Base-by-base conservation (phyloP, 805 yeast genomes). In the Candida parachauliodes region DNA sequence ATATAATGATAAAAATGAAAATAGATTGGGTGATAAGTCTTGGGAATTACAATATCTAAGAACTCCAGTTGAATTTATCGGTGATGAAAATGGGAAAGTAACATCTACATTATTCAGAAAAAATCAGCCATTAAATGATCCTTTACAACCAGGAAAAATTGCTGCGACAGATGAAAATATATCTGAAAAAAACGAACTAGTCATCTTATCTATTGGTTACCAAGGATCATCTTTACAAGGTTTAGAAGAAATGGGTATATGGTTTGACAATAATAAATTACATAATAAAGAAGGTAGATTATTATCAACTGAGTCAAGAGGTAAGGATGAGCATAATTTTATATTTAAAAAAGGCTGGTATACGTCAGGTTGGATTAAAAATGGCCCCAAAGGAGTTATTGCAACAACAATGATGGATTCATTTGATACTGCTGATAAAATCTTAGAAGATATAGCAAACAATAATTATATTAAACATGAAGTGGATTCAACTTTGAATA, bases 401-500 rank as follows among this genome's bases (percentile, higher is more conserved):
- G 94, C 95, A 12, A 73, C 86, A 10, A 88, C 98, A 0, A 85
- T 91, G 83, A 74, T 82, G 72, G 88, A 84, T 42, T 77, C 96
- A 1, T 81, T 81, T 45, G 74, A 77, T 7, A 81, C 91, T 0
- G 91, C 88, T 0, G 86, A 79, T 19, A 62, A 70, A 9, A 68
- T 93, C 0, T 51, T 79, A 12, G 64, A 70, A 25, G 95, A 88
- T 49, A 59, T 73, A 17, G 42, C 60, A n/a, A 54, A 56, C 24
- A 63, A 52, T 2, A 28, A 52, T 3, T 53, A 51, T 33, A 47
- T 54, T 5, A 40, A 48, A 8, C n/a, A n/a, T n/a, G 60, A 65
- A 20, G 45, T 51, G 14, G 14, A 47, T 49, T 20, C n/a, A 1
- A 42, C 32, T 8, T 51, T 47, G 20, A 42, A 45, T 3, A 25